Base-by-base conservation (phyloP, 2,329 filamentous ascomycete species). In the Monilinia polystroma region DNA sequence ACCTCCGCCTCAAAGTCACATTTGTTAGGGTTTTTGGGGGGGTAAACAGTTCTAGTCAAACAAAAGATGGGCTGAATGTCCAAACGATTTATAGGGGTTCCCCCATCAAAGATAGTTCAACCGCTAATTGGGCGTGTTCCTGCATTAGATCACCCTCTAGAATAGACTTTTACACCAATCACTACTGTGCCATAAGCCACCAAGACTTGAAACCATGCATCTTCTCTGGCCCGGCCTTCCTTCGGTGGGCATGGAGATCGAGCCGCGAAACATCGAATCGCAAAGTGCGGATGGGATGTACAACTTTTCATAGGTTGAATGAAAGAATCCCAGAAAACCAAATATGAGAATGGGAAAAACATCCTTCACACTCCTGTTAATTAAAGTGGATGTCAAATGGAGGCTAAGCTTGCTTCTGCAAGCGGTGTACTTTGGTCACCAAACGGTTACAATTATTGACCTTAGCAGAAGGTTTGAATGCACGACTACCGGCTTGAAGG, bases 181-280 rank as follows among this genome's bases (percentile, higher is more conserved):
- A 20, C 20, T n/a, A 8, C 20, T 23, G 11, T n/a, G n/a, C 7
- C 29, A 58, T 56, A 41, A 32, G 43, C 45, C 41, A 47, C 20
- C 55, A 60, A 53, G 55, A 41, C 54, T 38, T 26, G 47, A 49
- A 60, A 54, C 55, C 55, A 66, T 66, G 35, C 43, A 51, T 66
- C 60, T 53, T 53, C 4, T 59, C 26, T 66, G 55, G 56, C 32
- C 55, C 55, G 64, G 64, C 47, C 38, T 26, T 60, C 55, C 64
- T 53, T 66, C 64, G 55, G 64, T 60, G 55, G 18, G 52, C 43
- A 60, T 66, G 35, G 59, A 49, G 41, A 65, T 59, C 45, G 59
- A 60, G 45, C 23, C 35, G 49, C 47, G 55, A 66, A 60, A 66
- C 63, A 59, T 45, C 55, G 32, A 45, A 59, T 51, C 20, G n/a